Evolutionary conservation across 371 early-diverging fungal genomes (phyloP), one percentile per base, ranked within the genome.

Genomic region (Syncephalis plumigaleata): DNA sequence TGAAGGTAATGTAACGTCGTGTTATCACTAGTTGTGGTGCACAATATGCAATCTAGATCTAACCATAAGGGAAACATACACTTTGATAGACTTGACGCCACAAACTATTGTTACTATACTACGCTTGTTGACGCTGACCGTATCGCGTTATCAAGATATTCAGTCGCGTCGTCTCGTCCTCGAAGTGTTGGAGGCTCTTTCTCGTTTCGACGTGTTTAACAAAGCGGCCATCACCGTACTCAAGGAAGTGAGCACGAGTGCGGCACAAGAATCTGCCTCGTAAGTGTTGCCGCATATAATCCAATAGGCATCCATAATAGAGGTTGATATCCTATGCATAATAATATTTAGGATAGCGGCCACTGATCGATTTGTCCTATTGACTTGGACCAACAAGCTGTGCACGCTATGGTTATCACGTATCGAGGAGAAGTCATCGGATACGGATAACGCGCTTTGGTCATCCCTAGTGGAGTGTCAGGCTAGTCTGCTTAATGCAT

Each of bases 91-190:
- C 60, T 52, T 75, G 43, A 71, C 75, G 21, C 61, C 64, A 9
- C 70, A 75, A 57, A 50, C 59, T 25, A 58, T 78, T 47, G 70
- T 70, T 42, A 54, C 65, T 9, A 49, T 78, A 38, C 56, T 78
- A 39, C 68, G 67, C 42, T 53, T 74, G 43, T 47, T 75, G 22
- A 62, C 71, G 46, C 55, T 75, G 40, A 70, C 76, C 38, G 70
- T 74, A 55, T 57, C 76, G 21, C 76, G 79, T 40, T 78, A 78
- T 51, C 67, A 61, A 40, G 79, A 78, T 52, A 67, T 73, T 47
- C 55, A 63, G 25, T 78, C 76, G 15, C 76, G 79, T 47, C 53
- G 58, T 27, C 59, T 71, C 2, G 65, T 75, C 38, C 49, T 75
- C n/a, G 73, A 74, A 23, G 68, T 68, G 4, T 52, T 75, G n/a